Base-by-base conservation (phyloP, 176 grass and related monocot species). In the Saccharum officinarum region DNA sequence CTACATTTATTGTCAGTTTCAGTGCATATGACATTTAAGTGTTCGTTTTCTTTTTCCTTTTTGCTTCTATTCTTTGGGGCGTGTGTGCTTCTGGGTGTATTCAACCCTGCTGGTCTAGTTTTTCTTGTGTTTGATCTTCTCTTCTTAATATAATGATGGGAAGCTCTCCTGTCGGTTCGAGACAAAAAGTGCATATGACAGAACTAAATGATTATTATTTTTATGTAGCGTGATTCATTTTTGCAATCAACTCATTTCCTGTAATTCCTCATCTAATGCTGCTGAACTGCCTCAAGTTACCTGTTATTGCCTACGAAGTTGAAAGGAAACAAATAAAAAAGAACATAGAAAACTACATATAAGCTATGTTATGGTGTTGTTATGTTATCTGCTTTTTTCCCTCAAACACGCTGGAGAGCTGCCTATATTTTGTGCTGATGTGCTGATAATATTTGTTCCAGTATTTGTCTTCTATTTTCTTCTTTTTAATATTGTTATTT, bases 241-340 rank as follows among this genome's bases (percentile, higher is more conserved):
- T 28, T 86, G 54, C 64, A 71, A 82, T 40, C 20, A 82, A 86
- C 42, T 55, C 54, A 67, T 80, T 41, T 77, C 17, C 63, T 81
- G 22, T 50, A 44, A 54, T 71, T 77, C 12, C 4, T 70, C 62
- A 89, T 89, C 36, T 75, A 79, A 69, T 70, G n/a, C 77, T 76
- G 14, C 37, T 39, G 65, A 25, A 31, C 20, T 65, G 20, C 28
- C 8, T 81, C 18, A 36, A 72, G 68, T 30, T 72, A 72, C 75
- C 68, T 59, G 10, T 44, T 76, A 50, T 82, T 6, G 9, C 60
- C 45, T 65, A 81, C 10, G 67, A 57, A 75, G 30, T 75, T 67
- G 37, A 82, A 80, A 69, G 28, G 10, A 46, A 46, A 28, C 12
- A 9, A 59, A 33, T 47, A 69, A 67, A 85, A 80, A 67, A 16